Evolutionary conservation across 106 monocot genomes (phyloP).

Genomic region (Dactylorhiza incarnata): DNA sequence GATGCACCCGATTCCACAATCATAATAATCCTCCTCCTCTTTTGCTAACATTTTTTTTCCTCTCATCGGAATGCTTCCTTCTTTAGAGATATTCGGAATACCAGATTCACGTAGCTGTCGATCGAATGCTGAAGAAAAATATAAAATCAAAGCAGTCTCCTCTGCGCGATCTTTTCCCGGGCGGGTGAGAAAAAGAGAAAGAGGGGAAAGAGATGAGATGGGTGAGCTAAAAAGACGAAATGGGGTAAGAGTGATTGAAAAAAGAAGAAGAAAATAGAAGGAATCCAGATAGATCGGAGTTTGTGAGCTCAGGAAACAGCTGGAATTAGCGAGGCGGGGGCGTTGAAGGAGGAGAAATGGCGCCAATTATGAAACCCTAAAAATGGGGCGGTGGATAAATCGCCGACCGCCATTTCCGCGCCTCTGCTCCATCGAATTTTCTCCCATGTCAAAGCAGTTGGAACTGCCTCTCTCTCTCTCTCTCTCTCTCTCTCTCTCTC

Average conservation of each 20-base stretch:
- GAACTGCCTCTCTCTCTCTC: too few relatives aligned
- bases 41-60: not conserved
- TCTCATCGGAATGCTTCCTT: not conserved
- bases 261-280: not conserved
- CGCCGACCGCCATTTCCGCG: too few relatives aligned
- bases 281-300: not conserved
- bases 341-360: not conserved
- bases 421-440: too few relatives aligned
- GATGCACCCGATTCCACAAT: not conserved
- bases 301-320: not conserved
- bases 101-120: not conserved
- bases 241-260: not conserved
- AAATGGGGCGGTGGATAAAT: not conserved
- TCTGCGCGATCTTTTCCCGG: too few relatives aligned
- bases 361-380: conserved; percentile 2
- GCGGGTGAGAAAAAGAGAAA: not conserved
- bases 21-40: not conserved
- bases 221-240: not conserved
- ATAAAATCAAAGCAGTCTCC: not conserved
- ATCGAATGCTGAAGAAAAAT: not conserved
- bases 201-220: not conserved
- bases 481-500: too few relatives aligned
- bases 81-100: not conserved
- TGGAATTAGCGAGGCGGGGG: not conserved
- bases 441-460: too few relatives aligned